phyloP scores from a whole-genome alignment of 2,329 filamentous ascomycete species.

The Lasiodiplodia sp. region DNA sequence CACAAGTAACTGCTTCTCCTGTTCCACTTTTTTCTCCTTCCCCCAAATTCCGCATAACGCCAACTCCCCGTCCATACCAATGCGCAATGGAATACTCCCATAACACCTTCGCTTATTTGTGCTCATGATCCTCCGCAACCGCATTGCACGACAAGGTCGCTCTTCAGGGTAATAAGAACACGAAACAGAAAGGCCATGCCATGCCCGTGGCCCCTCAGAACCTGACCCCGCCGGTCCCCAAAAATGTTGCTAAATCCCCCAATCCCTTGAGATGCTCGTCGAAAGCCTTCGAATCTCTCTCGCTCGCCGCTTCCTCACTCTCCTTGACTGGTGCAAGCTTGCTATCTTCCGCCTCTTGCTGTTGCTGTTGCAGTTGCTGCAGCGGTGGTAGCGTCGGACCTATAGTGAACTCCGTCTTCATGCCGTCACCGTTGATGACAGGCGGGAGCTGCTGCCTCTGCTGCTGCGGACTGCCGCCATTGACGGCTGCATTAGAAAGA shows the following conservation, averaged over 20 bases:
- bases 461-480: background rate
- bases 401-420: background rate
- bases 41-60: background rate
- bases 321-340: background rate
- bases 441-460: background rate
- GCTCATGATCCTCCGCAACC: background rate
- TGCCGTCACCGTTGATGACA: background rate
- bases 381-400: background rate
- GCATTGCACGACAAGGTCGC: background rate
- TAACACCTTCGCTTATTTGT: conserved; percentile 13
- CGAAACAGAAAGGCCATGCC: background rate
- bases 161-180: background rate
- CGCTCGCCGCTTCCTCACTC: background rate
- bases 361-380: background rate
- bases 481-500: background rate
- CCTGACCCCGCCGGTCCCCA: conserved; percentile 19
- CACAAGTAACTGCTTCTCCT: background rate
- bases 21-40: background rate
- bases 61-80: background rate
- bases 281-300: conserved; percentile 7
- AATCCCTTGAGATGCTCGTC: conserved; percentile 21
- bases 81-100: conserved; percentile 2
- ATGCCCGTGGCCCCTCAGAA: background rate
- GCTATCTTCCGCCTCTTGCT: background rate
- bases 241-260: conserved; percentile 11